Evolutionary conservation across 805 yeast genomes (phyloP).

Genomic region (Starmerella scarabaei): DNA sequence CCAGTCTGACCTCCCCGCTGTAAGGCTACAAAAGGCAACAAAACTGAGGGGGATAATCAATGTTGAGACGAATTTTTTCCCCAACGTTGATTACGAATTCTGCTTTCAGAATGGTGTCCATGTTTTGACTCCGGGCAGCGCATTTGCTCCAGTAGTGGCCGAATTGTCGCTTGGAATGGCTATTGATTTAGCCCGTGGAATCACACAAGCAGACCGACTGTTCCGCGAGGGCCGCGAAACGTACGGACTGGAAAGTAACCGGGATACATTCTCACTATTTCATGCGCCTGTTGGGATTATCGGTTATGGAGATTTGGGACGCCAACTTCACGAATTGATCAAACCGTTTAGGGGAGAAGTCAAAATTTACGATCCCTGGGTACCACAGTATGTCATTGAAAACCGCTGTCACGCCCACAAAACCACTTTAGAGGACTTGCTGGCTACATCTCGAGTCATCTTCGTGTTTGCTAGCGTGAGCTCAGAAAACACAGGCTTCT

Average conservation of each 20-base stretch:
- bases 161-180: conserved; percentile 9
- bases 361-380: conserved; percentile 5
- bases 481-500: conserved; percentile 3
- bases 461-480: conserved; percentile 9
- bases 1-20: conserved; percentile 3
- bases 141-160: conserved; percentile 8
- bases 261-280: conserved; percentile 2
- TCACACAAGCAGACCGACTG: conserved; percentile 1
- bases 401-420: background rate
- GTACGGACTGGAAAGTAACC: conserved; percentile 6
- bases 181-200: conserved; percentile 5
- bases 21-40: conserved; percentile 1
- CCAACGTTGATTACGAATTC: conserved; percentile 4
- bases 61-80: conserved; percentile 7
- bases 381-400: background rate
- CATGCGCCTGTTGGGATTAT: conserved; percentile 2
- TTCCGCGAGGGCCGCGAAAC: conserved; percentile 1
- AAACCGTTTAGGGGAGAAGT: conserved; percentile 3
- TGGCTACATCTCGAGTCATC: background rate
- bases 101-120: conserved; percentile 3
- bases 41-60: conserved; percentile 3
- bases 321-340: conserved; percentile 1
- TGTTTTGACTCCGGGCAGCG: conserved; percentile 7
- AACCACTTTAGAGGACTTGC: background rate
- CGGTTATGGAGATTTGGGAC: conserved; percentile 5